Evolutionary conservation across 805 yeast species (phyloP).

Genomic region (Candida glaebosa): DNA sequence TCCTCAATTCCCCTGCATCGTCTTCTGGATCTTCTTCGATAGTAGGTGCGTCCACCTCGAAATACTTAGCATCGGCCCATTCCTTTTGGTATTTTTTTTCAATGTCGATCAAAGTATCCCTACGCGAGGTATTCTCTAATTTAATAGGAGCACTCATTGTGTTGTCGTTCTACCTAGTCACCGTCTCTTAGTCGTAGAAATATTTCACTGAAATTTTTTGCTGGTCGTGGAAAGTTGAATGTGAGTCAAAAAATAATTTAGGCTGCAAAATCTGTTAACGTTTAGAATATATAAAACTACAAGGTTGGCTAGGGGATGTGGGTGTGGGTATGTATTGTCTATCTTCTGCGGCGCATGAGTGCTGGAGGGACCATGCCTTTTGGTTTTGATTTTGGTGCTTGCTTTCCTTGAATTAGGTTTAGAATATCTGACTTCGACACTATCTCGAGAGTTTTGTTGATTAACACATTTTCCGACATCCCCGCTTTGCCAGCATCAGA

Average conservation of each 20-base stretch:
- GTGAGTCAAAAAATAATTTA: background rate
- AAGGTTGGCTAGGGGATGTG: too few species aligned
- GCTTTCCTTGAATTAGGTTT: background rate
- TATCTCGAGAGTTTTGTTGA: background rate
- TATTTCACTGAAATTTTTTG: background rate
- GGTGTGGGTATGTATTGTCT: too few species aligned
- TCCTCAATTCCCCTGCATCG: conserved; percentile 66
- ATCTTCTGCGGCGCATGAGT: conserved; percentile 2
- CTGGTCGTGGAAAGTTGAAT: background rate
- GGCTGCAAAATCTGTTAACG: background rate
- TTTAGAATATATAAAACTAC: too few species aligned
- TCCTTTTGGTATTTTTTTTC: conserved; percentile 83
- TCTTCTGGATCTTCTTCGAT: conserved; percentile 51
- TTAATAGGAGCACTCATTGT: conserved; percentile 40
- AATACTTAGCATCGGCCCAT: conserved; percentile 85
- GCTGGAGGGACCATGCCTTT: background rate
- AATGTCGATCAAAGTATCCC: conserved; percentile 87
- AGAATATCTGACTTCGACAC: background rate
- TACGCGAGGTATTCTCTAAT: conserved; percentile 74
- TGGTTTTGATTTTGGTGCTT: background rate
- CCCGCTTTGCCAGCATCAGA: conserved; percentile 51
- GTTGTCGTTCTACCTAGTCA: background rate
- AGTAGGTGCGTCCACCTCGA: conserved; percentile 87
- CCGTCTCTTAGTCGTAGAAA: background rate
- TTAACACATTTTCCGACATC: conserved; percentile 27